phyloP scores from a whole-genome alignment of 73 alveolate species.

The Symbiodinium natans region DNA sequence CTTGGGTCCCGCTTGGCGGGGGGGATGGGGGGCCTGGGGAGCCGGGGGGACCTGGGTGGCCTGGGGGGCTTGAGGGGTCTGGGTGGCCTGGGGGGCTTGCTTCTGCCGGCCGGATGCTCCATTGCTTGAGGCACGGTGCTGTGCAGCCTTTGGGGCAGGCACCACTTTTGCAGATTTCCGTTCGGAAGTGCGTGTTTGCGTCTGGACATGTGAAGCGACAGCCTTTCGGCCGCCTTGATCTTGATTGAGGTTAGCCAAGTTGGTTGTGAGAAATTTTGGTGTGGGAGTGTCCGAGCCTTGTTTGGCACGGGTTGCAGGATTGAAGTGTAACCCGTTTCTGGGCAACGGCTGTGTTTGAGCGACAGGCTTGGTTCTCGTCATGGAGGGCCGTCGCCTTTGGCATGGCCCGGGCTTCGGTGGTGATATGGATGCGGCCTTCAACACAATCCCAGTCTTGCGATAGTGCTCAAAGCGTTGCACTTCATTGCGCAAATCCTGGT shows the following conservation, averaged over 20 bases:
- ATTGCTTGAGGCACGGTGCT: slow-evolving; percentile 2
- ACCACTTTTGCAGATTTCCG: neutral
- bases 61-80: no score
- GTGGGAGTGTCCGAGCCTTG: neutral
- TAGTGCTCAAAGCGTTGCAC: slow-evolving; percentile 85
- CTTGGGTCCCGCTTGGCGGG: no score
- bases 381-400: slow-evolving; percentile 4
- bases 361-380: neutral
- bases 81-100: no score
- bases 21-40: no score
- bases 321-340: neutral
- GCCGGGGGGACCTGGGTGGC: no score
- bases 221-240: neutral
- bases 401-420: slow-evolving; percentile 12
- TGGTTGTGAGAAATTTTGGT: neutral
- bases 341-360: neutral
- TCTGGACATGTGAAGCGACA: neutral
- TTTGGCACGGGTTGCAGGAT: neutral
- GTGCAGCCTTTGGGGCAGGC: slow-evolving; percentile 7
- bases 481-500: slow-evolving; percentile 65
- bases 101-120: neutral
- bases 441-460: slow-evolving; percentile 70
- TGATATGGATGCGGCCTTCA: slow-evolving; percentile 17
- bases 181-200: neutral
- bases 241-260: neutral